Evolutionary conservation across 1,284 basidiomycete genomes (phyloP).

Genomic region (Ustilago cynodontis): DNA sequence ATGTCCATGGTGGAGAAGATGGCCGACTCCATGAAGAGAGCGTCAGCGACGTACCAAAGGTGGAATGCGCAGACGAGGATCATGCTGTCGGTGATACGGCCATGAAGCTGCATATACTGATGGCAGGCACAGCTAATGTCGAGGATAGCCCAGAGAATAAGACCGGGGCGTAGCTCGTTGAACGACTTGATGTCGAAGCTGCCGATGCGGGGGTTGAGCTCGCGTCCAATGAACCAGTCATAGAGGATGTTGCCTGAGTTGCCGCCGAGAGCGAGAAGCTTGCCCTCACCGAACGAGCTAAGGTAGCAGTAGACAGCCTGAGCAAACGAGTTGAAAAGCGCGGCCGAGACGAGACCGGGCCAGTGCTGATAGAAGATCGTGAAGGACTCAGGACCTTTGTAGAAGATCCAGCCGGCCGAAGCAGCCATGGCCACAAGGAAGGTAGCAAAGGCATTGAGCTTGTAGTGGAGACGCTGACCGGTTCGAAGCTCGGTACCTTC

Average conservation of each 20-base stretch:
- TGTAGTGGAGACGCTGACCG: conserved; percentile 84
- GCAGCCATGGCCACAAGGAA: conserved; percentile 75
- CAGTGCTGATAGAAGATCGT: conserved; percentile 93
- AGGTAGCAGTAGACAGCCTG: conserved; percentile 79
- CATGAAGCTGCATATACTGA: conserved; percentile 82
- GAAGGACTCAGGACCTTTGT: conserved; percentile 82
- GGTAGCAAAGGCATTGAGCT: conserved; percentile 94
- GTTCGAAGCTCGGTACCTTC: conserved; percentile 83
- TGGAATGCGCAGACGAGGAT: conserved; percentile 89
- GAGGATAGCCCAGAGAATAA: conserved; percentile 93
- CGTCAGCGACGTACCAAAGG: conserved; percentile 86
- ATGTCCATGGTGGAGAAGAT: conserved; percentile 98
- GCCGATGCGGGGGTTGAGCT: conserved; percentile 88
- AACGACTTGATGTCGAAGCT: conserved; percentile 96
- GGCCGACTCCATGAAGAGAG: conserved; percentile 71
- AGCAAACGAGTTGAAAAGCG: conserved; percentile 80
- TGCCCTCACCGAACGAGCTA: conserved; percentile 76
- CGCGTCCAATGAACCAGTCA: conserved; percentile 97
- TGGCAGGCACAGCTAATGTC: conserved; percentile 92
- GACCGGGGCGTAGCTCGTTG: conserved; percentile 83
- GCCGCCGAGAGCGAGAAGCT: conserved; percentile 87
- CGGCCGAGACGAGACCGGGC: conserved; percentile 87
- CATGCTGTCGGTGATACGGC: conserved; percentile 88
- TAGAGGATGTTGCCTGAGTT: conserved; percentile 90
- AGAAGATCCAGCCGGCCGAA: conserved; percentile 78